phyloP scores from a whole-genome alignment of 192 early-diverging fungal species.

The Coemansia sp. region DNA sequence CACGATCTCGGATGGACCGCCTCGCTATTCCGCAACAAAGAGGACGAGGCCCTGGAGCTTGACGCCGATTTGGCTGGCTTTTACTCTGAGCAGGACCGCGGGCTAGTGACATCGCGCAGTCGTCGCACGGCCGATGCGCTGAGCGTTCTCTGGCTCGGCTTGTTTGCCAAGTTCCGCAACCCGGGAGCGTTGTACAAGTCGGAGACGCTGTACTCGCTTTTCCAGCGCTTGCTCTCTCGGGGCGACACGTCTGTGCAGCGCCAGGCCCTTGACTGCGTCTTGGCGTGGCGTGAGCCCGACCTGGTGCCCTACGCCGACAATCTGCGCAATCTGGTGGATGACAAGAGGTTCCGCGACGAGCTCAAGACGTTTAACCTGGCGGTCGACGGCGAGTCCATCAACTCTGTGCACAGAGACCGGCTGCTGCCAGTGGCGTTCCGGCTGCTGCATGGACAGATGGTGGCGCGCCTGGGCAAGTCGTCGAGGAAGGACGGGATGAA shows the following conservation, averaged over 20 bases:
- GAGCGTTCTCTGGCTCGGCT: conserved; percentile 31
- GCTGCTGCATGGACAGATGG: conserved; percentile 88
- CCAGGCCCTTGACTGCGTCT: conserved; percentile 77
- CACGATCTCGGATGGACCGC: conserved; percentile 36
- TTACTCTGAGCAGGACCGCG: conserved; percentile 16
- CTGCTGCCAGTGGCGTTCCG: conserved; percentile 76
- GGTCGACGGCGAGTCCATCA: conserved; percentile 58
- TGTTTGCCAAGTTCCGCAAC: conserved; percentile 40
- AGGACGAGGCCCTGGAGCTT: conserved; percentile 2
- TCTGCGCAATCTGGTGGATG: conserved; percentile 74
- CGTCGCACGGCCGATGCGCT: conserved; percentile 16
- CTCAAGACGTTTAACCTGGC: conserved; percentile 74
- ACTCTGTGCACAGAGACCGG: conserved; percentile 63
- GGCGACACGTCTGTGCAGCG: conserved; percentile 80
- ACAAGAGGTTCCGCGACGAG: conserved; percentile 88
- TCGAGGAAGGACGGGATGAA: conserved; percentile 67
- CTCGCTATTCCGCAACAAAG: conserved; percentile 19
- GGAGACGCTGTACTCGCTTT: conserved; percentile 35
- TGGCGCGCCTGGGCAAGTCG: conserved; percentile 71
- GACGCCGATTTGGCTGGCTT: conserved; percentile 6
- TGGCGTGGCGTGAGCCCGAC: conserved; percentile 73
- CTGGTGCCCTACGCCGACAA: conserved; percentile 74
- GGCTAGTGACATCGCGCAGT: conserved; percentile 22
- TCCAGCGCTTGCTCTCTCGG: conserved; percentile 71
- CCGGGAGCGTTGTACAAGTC: conserved; percentile 29